Evolutionary conservation across 306 rosid genomes (phyloP).

Genomic region (Rubus idaeus): DNA sequence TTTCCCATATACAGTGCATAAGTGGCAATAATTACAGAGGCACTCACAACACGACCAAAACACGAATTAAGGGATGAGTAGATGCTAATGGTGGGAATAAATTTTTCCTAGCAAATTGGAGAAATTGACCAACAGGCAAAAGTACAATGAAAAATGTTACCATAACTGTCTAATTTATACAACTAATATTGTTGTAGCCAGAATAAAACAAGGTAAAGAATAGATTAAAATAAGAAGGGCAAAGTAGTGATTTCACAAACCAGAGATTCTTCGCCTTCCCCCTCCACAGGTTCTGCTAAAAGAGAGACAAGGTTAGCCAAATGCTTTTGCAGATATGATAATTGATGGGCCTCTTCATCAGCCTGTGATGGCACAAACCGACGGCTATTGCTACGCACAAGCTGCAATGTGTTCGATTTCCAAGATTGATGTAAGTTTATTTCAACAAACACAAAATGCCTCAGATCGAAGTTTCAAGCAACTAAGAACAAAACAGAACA

Average conservation of each 20-base stretch:
- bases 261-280: constrained; percentile 76
- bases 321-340: constrained; percentile 87
- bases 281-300: constrained; percentile 77
- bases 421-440: constrained; percentile 18
- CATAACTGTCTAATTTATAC: background rate
- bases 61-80: background rate
- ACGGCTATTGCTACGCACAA: constrained; percentile 93
- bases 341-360: constrained; percentile 93
- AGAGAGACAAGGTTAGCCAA: constrained; percentile 75
- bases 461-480: constrained; percentile 23
- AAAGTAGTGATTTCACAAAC: constrained; percentile 48
- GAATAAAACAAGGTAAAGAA: constrained; percentile 2
- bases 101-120: background rate
- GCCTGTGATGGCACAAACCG: constrained; percentile 78
- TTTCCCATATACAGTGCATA: background rate
- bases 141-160: background rate
- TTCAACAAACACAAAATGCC: constrained; percentile 14
- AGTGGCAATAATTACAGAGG: background rate
- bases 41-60: background rate
- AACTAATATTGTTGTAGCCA: background rate
- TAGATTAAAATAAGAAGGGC: background rate
- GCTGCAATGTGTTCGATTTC: constrained; percentile 53
- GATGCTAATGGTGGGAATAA: background rate
- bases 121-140: background rate
- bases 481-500: background rate